Evolutionary conservation across 768 basidiomycete species (phyloP), one percentile per base, ranked within the genome.

Genomic region (Auriscalpium orientale): DNA sequence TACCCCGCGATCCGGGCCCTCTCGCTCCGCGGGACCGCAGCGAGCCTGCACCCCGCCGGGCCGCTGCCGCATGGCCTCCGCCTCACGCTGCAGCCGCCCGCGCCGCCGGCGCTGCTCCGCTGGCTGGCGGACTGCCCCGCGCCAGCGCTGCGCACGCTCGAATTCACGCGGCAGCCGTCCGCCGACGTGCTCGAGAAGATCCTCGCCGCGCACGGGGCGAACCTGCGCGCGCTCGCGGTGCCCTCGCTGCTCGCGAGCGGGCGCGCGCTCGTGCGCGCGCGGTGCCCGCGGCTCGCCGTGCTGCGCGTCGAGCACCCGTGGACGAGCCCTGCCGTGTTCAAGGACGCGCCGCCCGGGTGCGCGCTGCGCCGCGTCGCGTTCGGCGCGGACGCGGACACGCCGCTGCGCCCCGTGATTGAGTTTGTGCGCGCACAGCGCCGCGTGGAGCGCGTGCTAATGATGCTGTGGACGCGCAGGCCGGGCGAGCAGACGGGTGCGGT

Each of bases 151-250:
- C 74, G 73, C 54, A 67, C 71, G 34, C 71, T 89, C 54, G 80
- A 84, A 54, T 71, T 88, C 54, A 79, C 79, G 51, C 76, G 84
- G 55, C 81, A 87, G 58, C 84, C 85, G 1, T 75, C 79, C 45
- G 56, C 68, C 8, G 75, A 79, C 13, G 62, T 84, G 49, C 71
- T 89, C 49, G 79, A 84, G 53, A 75, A 77, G 65, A 65, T 89
- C 51, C 70, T 82, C 28, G 67, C 70, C 48, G 70, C 74, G 11
- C 80, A 86, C 65, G 75, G 75, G 33, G 59, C 68, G 43, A 71
- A 71, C 33, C 73, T 89, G 38, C 72, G 72, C 54, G 80, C 80
- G 22, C 76, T 89, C 50, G 71, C 80, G 1, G 70, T 86, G 9
- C 87, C 86, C 21, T 75, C 76, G 9, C 83, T 78, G 61, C 64